These are phyloP conservation scores for Toxicodendron radicans DNA, from an alignment of 345 rosid genomes.

Conservation along the genomic window DNA sequence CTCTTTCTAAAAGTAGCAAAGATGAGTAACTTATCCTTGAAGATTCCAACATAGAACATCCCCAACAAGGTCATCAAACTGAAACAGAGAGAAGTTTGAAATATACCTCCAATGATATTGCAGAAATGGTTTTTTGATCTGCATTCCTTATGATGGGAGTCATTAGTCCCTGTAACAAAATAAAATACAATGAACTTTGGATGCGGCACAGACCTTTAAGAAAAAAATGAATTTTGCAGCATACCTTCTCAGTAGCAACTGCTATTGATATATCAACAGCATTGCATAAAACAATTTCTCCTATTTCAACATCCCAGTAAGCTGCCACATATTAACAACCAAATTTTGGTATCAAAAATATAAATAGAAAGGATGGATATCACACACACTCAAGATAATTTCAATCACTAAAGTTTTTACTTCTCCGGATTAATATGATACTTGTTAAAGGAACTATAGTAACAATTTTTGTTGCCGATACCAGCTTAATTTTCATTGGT, in stretches of 20 bases:
- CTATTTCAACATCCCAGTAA: constrained; percentile 79
- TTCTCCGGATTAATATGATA: background rate
- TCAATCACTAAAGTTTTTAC: background rate
- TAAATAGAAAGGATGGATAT: background rate
- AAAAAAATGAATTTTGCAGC: constrained; percentile 20
- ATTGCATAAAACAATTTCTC: constrained; percentile 62
- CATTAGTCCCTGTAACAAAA: constrained; percentile 79
- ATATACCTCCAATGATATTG: constrained; percentile 81
- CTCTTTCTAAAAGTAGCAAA: constrained; percentile 1
- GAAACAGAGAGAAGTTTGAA: constrained; percentile 3
- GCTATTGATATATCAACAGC: constrained; percentile 91
- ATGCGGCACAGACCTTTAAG: constrained; percentile 3
- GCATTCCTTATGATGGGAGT: constrained; percentile 91
- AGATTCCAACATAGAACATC: background rate
- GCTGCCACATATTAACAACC: constrained; percentile 47
- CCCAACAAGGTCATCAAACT: constrained; percentile 7
- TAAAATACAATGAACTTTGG: constrained; percentile 23
- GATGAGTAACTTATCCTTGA: constrained; percentile 5
- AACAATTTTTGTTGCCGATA: background rate
- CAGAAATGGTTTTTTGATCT: constrained; percentile 86
- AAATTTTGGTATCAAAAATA: constrained; percentile 23
- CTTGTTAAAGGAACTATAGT: background rate
- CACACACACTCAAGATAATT: background rate
- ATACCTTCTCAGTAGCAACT: constrained; percentile 97
- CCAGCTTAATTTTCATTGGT: background rate